Conservation (phyloP, 2,329 filamentous ascomycete genomes). For the Alternaria sp. region DNA sequence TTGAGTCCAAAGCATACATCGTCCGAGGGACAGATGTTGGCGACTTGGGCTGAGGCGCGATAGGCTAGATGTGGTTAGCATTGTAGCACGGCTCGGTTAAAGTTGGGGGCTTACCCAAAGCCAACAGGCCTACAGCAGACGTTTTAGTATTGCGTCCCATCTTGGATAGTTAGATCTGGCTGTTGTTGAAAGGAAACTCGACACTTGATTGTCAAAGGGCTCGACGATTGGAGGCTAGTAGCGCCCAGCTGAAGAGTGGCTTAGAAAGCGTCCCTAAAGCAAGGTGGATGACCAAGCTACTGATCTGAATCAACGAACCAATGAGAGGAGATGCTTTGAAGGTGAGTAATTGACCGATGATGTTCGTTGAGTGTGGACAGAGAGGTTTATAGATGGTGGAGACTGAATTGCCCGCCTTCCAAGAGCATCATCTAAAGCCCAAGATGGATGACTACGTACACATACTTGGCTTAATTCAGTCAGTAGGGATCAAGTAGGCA, state of each 20-base stretch:
- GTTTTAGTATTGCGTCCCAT: constrained; percentile 25
- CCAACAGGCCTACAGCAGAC: constrained; percentile 34
- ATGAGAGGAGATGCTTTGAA: background rate
- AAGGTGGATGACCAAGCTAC: constrained; percentile 6
- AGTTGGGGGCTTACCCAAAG: constrained; percentile 36
- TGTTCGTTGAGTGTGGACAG: constrained; percentile 23
- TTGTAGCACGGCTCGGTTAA: background rate
- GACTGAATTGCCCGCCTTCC: background rate
- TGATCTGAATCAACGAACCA: constrained; percentile 4
- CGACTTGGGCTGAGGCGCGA: constrained; percentile 42
- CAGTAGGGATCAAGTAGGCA: constrained; percentile 8
- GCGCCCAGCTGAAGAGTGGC: constrained; percentile 1
- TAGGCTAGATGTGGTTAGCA: constrained; percentile 38
- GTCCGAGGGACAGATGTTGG: constrained; percentile 36
- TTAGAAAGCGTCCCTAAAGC: background rate
- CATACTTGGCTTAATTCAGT: constrained; percentile 3
- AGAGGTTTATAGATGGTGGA: constrained; percentile 18
- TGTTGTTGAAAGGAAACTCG: constrained; percentile 14
- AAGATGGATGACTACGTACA: constrained; percentile 12
- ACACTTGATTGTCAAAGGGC: background rate
- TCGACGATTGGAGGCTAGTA: constrained; percentile 1
- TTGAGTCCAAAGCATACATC: constrained; percentile 62
- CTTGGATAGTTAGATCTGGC: background rate
- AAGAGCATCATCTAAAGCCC: constrained; percentile 10
- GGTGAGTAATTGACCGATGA: background rate